phyloP scores from a whole-genome alignment of 1,284 basidiomycete genomes.

The Malassezia sp. region DNA sequence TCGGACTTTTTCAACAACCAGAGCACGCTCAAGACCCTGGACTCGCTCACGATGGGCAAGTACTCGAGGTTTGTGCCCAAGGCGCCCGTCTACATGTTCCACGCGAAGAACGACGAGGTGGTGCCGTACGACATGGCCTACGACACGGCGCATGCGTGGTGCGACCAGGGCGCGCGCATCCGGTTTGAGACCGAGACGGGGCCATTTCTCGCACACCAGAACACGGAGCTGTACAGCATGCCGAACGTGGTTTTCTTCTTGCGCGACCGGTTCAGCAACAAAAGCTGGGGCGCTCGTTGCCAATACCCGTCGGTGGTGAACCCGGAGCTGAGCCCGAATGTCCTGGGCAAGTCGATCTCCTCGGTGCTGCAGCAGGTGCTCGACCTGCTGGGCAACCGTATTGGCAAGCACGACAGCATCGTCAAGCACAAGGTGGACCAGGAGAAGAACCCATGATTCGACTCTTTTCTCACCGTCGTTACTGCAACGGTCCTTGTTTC shows the following conservation, averaged over 20 bases:
- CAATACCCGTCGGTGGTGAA: not conserved
- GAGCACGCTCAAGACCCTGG: not conserved
- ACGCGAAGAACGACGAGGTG: constrained; percentile 29
- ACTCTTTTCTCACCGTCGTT: too few species aligned
- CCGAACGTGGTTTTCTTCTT: constrained; percentile 12
- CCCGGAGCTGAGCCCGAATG: not conserved
- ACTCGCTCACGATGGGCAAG: constrained; percentile 14
- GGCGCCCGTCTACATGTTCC: constrained; percentile 31
- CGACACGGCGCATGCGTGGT: constrained; percentile 8
- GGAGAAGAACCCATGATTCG: constrained; percentile 3
- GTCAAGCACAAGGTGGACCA: constrained; percentile 4
- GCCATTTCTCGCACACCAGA: constrained; percentile 5
- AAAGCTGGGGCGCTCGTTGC: constrained; percentile 1
- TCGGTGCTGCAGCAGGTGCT: constrained; percentile 4
- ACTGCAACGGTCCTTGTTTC: too few species aligned
- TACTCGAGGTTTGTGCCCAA: constrained; percentile 9
- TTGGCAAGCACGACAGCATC: constrained; percentile 9
- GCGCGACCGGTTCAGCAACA: constrained; percentile 12
- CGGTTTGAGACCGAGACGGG: constrained; percentile 5
- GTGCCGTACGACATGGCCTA: constrained; percentile 27
- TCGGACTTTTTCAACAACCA: constrained; percentile 19
- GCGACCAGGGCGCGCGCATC: constrained; percentile 9
- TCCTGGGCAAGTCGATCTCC: not conserved
- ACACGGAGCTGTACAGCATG: constrained; percentile 9
- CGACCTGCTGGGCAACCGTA: constrained; percentile 11